Evolutionary conservation across 2,329 filamentous ascomycete species (phyloP).

Genomic region (Verticillium albo-atrum): DNA sequence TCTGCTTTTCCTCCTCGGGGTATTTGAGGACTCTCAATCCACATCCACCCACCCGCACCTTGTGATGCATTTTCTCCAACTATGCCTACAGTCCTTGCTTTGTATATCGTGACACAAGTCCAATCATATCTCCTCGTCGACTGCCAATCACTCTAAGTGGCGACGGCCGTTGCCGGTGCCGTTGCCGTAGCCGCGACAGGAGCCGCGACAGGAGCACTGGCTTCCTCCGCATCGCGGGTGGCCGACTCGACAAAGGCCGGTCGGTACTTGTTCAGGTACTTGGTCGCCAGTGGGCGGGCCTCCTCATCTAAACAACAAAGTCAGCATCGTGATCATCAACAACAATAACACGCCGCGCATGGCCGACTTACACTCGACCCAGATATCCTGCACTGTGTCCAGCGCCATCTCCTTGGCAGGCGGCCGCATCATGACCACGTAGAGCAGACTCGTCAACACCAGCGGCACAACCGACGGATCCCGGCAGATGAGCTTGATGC

Average conservation of each 20-base stretch:
- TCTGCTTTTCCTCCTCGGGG: background rate
- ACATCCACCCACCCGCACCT: background rate
- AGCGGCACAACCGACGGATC: slow-evolving; percentile 62
- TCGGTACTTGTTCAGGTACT: slow-evolving; percentile 58
- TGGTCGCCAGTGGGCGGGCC: slow-evolving; percentile 56
- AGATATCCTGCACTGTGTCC: slow-evolving; percentile 62
- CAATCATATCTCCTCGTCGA: background rate
- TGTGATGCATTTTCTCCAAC: background rate
- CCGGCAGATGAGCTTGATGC: slow-evolving; percentile 64
- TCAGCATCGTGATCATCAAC: slow-evolving; percentile 8
- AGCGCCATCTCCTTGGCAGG: slow-evolving; percentile 59
- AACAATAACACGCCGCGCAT: background rate
- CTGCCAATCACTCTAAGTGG: background rate
- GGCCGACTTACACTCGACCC: slow-evolving; percentile 55
- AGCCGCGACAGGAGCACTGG: background rate
- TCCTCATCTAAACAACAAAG: slow-evolving; percentile 47
- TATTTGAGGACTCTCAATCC: background rate
- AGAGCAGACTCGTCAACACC: slow-evolving; percentile 60
- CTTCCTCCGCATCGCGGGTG: slow-evolving; percentile 16
- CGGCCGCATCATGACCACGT: slow-evolving; percentile 63
- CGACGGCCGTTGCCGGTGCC: background rate
- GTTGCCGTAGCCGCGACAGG: no score
- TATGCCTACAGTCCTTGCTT: background rate
- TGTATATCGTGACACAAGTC: background rate
- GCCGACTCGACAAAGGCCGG: slow-evolving; percentile 42